Percentiles rank a stretch among this genome's conserved stretches.
phyloP scores from a whole-genome alignment of 2,329 filamentous ascomycete species.

The Fusarium lyarnte region DNA sequence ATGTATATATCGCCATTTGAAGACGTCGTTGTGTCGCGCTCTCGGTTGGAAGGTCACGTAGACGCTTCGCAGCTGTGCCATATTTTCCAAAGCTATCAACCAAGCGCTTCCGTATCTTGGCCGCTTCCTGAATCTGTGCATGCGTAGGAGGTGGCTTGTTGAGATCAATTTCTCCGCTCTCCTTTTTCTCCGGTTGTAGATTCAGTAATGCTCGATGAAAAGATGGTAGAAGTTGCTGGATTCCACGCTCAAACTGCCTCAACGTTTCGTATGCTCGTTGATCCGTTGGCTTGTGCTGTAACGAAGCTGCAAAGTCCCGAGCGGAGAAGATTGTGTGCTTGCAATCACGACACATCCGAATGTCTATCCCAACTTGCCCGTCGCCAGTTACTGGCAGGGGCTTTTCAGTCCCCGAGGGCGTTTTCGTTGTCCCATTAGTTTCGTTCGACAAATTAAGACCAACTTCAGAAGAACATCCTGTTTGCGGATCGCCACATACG shows the following conservation, averaged over 20 bases:
- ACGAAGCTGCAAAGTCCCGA: conserved; percentile 79
- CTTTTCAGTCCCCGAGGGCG: conserved; percentile 55
- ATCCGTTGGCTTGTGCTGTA: conserved; percentile 74
- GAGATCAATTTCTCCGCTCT: conserved; percentile 50
- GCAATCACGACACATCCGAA: conserved; percentile 94
- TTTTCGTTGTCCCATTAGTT: conserved; percentile 38
- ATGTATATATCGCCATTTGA: conserved; percentile 83
- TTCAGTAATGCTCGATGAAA: conserved; percentile 82
- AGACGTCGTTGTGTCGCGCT: conserved; percentile 77
- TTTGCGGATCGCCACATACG: conserved; percentile 88
- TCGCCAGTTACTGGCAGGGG: conserved; percentile 39
- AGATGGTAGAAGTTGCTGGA: conserved; percentile 80
- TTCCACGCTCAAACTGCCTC: conserved; percentile 87
- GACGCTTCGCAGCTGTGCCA: conserved; percentile 80
- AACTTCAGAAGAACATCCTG: conserved; percentile 85
- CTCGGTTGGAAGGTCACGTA: conserved; percentile 80
- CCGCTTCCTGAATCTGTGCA: conserved; percentile 82
- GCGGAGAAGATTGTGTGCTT: conserved; percentile 69
- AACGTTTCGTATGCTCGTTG: conserved; percentile 85
- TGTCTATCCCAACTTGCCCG: conserved; percentile 74
- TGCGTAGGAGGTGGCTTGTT: conserved; percentile 60
- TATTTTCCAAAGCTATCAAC: conserved; percentile 92
- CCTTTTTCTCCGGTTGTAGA: conserved; percentile 67
- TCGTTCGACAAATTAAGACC: conserved; percentile 77
- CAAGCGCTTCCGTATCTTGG: conserved; percentile 87